Conservation (phyloP, 768 basidiomycete species). For the Mrakia frigida region DNA sequence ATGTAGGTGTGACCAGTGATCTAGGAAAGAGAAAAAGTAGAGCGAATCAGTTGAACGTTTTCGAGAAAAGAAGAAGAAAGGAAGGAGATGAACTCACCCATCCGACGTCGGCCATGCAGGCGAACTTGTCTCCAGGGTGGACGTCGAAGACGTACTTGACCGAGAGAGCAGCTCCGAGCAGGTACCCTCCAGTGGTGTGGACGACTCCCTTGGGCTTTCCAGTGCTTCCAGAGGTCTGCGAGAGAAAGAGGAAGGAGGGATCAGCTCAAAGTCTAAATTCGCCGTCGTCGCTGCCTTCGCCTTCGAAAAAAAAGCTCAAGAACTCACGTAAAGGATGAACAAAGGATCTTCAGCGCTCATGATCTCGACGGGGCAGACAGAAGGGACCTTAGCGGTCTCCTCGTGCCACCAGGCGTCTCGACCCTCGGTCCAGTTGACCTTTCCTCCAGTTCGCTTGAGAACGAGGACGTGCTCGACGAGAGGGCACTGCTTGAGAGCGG, state of each 20-base stretch:
- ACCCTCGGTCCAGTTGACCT: slow-evolving; percentile 72
- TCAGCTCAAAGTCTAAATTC: slow-evolving; percentile 33
- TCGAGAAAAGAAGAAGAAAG: no score
- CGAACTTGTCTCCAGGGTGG: slow-evolving; percentile 92
- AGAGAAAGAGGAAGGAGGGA: not conserved
- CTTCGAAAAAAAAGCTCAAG: not conserved
- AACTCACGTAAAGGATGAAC: slow-evolving; percentile 93
- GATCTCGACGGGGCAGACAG: slow-evolving; percentile 79
- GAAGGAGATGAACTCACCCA: slow-evolving; percentile 47
- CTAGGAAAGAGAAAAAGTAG: slow-evolving; percentile 39
- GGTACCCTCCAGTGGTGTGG: slow-evolving; percentile 69
- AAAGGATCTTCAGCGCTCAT: slow-evolving; percentile 93
- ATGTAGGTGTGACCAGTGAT: slow-evolving; percentile 89
- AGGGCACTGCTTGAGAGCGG: slow-evolving; percentile 78
- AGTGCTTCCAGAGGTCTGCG: slow-evolving; percentile 65
- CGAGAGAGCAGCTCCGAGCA: slow-evolving; percentile 83
- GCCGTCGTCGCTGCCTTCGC: not conserved
- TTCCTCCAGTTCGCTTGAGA: slow-evolving; percentile 74
- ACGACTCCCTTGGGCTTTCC: slow-evolving; percentile 98
- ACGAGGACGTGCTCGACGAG: slow-evolving; percentile 86
- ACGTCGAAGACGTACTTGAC: slow-evolving; percentile 98
- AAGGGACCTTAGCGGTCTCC: slow-evolving; percentile 72
- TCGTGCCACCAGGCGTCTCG: slow-evolving; percentile 97
- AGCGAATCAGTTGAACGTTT: no score
- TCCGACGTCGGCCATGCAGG: slow-evolving; percentile 97